These are phyloP conservation scores for Penicillium sp. DNA, from an alignment of 2,329 filamentous ascomycete species.

Conservation along the genomic window DNA sequence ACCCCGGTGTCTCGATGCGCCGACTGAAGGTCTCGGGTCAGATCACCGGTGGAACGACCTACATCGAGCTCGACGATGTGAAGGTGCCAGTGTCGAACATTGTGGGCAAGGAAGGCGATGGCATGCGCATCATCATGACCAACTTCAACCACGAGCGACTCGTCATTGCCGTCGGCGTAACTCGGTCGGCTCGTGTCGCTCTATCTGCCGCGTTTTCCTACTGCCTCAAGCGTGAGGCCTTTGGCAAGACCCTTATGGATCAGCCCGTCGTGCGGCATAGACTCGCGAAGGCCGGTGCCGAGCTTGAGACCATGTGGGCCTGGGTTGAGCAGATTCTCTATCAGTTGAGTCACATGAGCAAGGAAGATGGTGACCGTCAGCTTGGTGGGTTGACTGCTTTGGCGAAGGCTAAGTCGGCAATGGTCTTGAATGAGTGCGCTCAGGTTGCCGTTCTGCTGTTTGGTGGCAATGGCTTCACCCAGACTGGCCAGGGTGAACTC, in stretches of 20 bases:
- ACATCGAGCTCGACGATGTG: constrained; percentile 73
- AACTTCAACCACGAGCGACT: constrained; percentile 80
- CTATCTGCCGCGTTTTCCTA: constrained; percentile 61
- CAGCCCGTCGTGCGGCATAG: constrained; percentile 72
- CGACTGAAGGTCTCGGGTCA: constrained; percentile 66
- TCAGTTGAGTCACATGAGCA: constrained; percentile 61
- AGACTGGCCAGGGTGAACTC: constrained; percentile 67
- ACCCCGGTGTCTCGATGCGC: constrained; percentile 67
- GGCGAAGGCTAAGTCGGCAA: constrained; percentile 69
- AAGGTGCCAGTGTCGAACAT: constrained; percentile 68
- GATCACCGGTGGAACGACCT: constrained; percentile 66
- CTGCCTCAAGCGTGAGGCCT: constrained; percentile 64
- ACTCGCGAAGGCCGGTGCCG: constrained; percentile 67
- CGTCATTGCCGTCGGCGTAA: constrained; percentile 63
- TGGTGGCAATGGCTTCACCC: constrained; percentile 71
- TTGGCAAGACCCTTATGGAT: constrained; percentile 67
- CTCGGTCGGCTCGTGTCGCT: constrained; percentile 61
- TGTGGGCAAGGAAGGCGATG: constrained; percentile 66
- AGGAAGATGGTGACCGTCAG: constrained; percentile 48
- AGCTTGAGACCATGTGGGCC: constrained; percentile 68
- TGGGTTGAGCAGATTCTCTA: constrained; percentile 72
- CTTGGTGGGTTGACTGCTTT: constrained; percentile 71
- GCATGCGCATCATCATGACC: constrained; percentile 73
- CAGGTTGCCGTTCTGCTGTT: constrained; percentile 68
- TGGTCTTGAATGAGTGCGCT: constrained; percentile 70